Conservation (phyloP, 371 early-diverging fungal genomes). For the Apophysomyces trapeziformis region DNA sequence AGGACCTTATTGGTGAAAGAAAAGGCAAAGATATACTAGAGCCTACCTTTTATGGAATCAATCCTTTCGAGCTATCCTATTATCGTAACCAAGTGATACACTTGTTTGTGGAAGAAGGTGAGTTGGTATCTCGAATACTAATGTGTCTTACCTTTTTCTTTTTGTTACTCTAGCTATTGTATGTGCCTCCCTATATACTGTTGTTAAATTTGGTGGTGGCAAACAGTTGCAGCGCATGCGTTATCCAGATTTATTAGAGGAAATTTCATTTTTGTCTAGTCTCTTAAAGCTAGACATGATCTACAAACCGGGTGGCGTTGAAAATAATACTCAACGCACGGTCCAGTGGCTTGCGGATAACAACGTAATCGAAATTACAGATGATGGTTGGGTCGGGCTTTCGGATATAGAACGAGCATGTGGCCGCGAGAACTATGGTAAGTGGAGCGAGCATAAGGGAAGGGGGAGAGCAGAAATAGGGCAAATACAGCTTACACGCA, state of each 20-base stretch:
- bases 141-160: neutral
- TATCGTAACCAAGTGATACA: conserved; percentile 91
- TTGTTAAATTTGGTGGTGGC: conserved; percentile 76
- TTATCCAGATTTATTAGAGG: conserved; percentile 60
- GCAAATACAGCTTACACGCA: neutral
- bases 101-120: conserved; percentile 40
- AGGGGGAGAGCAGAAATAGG: neutral
- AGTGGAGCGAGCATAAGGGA: neutral
- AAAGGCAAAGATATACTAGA: conserved; percentile 76
- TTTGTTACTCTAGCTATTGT: conserved; percentile 25
- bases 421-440: conserved; percentile 86
- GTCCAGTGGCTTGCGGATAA: conserved; percentile 64
- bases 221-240: conserved; percentile 62
- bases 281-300: conserved; percentile 86
- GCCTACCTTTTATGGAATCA: conserved; percentile 84
- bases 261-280: conserved; percentile 79
- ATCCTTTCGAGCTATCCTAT: conserved; percentile 86
- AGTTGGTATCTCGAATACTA: neutral
- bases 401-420: conserved; percentile 70
- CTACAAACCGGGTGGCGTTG: conserved; percentile 78
- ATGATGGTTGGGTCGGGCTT: conserved; percentile 62
- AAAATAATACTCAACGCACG: conserved; percentile 72
- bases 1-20: conserved; percentile 78
- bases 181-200: conserved; percentile 79
- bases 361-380: conserved; percentile 60